A percentile compares a stretch with the other conserved stretches of the same genome.
phyloP scores from a whole-genome alignment of 306 rosid genomes.

The Neltuma alba region DNA sequence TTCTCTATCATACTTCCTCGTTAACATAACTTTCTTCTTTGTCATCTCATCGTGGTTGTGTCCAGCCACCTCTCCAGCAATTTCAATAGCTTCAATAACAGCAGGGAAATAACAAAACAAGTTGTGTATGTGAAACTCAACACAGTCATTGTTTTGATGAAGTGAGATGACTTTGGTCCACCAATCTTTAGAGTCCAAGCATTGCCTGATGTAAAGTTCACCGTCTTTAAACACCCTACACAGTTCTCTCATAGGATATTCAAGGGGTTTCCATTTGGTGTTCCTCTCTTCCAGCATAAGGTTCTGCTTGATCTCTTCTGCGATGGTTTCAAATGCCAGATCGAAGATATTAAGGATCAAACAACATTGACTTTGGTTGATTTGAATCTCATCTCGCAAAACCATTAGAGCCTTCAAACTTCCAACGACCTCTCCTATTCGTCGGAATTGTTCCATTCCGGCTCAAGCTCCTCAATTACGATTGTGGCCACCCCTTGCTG shows the following conservation, averaged over 20 bases:
- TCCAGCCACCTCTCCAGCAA: constrained; percentile 72
- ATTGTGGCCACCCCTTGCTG: too few species aligned
- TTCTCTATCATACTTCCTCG: constrained; percentile 66
- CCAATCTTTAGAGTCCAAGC: constrained; percentile 77
- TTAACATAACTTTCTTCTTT: constrained; percentile 64
- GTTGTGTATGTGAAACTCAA: constrained; percentile 85
- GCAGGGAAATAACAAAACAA: constrained; percentile 73
- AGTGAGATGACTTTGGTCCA: constrained; percentile 71
- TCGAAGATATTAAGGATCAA: constrained; percentile 64
- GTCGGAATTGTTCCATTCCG: constrained; percentile 99
- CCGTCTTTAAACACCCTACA: constrained; percentile 81
- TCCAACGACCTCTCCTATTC: constrained; percentile 89
- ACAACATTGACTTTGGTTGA: constrained; percentile 70
- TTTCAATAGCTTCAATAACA: constrained; percentile 82
- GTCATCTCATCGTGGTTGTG: constrained; percentile 67
- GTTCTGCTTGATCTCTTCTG: constrained; percentile 71
- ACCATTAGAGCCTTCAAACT: constrained; percentile 88
- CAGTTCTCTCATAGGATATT: constrained; percentile 72
- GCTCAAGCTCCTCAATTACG: not conserved
- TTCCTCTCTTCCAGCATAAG: constrained; percentile 74
- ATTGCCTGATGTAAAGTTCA: constrained; percentile 67
- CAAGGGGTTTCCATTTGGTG: constrained; percentile 85
- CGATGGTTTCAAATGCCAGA: constrained; percentile 77
- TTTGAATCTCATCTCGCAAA: constrained; percentile 73
- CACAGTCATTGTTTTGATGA: constrained; percentile 65